phyloP scores from a whole-genome alignment of 2,329 filamentous ascomycete genomes.

The Verticillium nonalfalfae region DNA sequence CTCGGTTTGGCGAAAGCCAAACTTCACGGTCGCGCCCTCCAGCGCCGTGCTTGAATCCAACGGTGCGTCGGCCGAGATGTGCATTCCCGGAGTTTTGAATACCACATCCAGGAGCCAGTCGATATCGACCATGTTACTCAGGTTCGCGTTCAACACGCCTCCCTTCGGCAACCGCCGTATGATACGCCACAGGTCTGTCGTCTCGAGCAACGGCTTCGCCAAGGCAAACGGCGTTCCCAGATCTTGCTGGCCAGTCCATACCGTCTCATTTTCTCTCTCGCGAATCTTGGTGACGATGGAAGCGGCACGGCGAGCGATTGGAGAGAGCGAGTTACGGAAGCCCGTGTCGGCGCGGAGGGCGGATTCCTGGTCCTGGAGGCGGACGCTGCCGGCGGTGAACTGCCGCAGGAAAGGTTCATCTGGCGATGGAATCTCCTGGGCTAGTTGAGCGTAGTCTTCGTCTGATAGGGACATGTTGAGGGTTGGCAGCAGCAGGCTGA shows the following conservation, averaged over 20 bases:
- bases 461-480: slow-evolving; percentile 36
- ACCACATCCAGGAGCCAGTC: slow-evolving; percentile 65
- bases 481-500: neutral
- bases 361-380: slow-evolving; percentile 74
- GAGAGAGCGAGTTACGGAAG: slow-evolving; percentile 64
- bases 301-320: slow-evolving; percentile 65
- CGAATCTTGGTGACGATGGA: slow-evolving; percentile 69
- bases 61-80: slow-evolving; percentile 48
- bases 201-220: slow-evolving; percentile 70
- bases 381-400: slow-evolving; percentile 70
- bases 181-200: slow-evolving; percentile 72
- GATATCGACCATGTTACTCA: slow-evolving; percentile 77
- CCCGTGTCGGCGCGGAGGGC: slow-evolving; percentile 67
- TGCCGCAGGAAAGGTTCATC: slow-evolving; percentile 75
- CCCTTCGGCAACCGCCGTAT: slow-evolving; percentile 77
- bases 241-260: slow-evolving; percentile 63
- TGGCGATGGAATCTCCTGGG: slow-evolving; percentile 46
- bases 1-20: slow-evolving; percentile 42
- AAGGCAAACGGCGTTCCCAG: slow-evolving; percentile 82
- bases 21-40: slow-evolving; percentile 46
- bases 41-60: slow-evolving; percentile 45
- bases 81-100: slow-evolving; percentile 61
- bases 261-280: slow-evolving; percentile 60
- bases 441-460: slow-evolving; percentile 53
- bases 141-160: slow-evolving; percentile 68